Conservation (phyloP, 257 asterid genomes). For the Perilla frutescens region DNA sequence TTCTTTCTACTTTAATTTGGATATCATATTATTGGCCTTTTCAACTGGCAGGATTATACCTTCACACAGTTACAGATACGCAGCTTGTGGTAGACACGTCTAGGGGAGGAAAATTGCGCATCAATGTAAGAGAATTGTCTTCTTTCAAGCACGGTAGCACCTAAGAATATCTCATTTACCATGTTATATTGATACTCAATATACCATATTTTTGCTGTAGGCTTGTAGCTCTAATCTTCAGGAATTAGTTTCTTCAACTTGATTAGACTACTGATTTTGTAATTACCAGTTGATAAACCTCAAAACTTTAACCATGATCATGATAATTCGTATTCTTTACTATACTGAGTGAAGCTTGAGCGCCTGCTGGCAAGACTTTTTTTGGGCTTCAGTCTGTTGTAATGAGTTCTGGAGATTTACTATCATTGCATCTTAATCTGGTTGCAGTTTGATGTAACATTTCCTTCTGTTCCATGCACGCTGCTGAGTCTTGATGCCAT, state of each 20-base stretch:
- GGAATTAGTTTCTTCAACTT: conserved; percentile 6
- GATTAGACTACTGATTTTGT: conserved; percentile 5
- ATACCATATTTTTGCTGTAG: neutral
- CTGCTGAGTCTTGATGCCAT: conserved; percentile 94
- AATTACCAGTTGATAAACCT: conserved; percentile 16
- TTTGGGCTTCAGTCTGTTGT: conserved; percentile 27
- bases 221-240: conserved; percentile 9
- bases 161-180: conserved; percentile 9
- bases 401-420: conserved; percentile 25
- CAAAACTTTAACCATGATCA: neutral
- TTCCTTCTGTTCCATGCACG: conserved; percentile 87
- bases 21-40: conserved; percentile 31
- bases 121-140: conserved; percentile 63
- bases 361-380: neutral
- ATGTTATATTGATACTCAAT: conserved; percentile 24
- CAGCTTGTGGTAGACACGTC: conserved; percentile 95
- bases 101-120: conserved; percentile 89
- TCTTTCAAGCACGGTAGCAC: conserved; percentile 10
- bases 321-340: neutral
- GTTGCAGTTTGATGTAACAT: conserved; percentile 92
- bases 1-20: conserved; percentile 17
- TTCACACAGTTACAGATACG: conserved; percentile 80
- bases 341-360: conserved; percentile 14
- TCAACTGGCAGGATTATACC: conserved; percentile 80
- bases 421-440: conserved; percentile 21